Evolutionary conservation across 2,329 filamentous ascomycete species (phyloP).

Genomic region (Metarhizium humberi): DNA sequence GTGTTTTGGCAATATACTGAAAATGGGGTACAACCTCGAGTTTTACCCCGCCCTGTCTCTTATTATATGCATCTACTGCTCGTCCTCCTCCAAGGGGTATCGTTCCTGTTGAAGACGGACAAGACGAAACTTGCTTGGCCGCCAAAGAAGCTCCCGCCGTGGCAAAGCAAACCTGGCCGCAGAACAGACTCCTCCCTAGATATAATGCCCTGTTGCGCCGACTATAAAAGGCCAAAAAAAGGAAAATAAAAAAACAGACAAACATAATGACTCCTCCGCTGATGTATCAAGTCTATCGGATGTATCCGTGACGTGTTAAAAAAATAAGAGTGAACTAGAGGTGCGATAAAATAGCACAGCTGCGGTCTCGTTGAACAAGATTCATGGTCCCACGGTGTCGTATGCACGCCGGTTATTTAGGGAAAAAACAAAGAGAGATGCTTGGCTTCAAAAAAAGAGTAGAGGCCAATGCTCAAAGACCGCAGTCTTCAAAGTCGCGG

Average conservation of each 20-base stretch:
- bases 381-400: too few species aligned
- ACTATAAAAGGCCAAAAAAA: not conserved
- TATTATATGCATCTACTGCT: not conserved
- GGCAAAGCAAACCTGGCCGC: not conserved
- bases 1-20: not conserved
- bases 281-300: constrained; percentile 1
- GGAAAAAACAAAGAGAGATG: not conserved
- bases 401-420: not conserved
- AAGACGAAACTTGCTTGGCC: not conserved
- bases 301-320: not conserved
- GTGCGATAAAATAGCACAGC: not conserved
- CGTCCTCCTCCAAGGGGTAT: constrained; percentile 1
- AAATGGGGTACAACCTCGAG: not conserved
- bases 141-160: not conserved
- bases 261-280: not conserved
- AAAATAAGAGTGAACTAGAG: not conserved
- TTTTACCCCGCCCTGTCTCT: not conserved
- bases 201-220: not conserved
- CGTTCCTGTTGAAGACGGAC: not conserved
- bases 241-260: not conserved
- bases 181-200: not conserved
- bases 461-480: constrained; percentile 29
- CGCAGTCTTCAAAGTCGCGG: constrained; percentile 72
- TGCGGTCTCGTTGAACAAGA: not conserved
- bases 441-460: not conserved